Conservation (phyloP, 108 stramenopile species). For the Aurantiochytrium sp. region DNA sequence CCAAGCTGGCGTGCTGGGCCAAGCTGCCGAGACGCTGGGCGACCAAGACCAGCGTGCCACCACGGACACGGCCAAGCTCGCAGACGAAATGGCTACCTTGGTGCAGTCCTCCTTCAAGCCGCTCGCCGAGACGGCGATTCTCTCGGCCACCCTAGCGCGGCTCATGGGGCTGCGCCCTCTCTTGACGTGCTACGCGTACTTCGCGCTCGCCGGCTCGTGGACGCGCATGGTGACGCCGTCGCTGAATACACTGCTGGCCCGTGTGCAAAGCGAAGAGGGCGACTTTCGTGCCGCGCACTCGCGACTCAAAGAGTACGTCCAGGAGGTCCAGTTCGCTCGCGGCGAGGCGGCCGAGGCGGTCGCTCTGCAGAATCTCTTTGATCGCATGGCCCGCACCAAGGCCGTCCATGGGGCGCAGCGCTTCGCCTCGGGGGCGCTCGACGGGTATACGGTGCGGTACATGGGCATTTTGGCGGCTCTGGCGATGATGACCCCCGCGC, state of each 20-base stretch:
- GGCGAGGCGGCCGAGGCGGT: neutral
- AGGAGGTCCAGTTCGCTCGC: neutral
- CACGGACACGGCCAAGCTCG: neutral
- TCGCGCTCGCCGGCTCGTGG: neutral
- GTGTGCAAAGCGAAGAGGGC: neutral
- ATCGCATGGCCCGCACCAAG: neutral
- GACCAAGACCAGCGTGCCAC: neutral
- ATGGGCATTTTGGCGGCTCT: neutral
- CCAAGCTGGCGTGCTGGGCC: neutral
- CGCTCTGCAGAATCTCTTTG: neutral
- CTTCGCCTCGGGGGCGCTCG: neutral
- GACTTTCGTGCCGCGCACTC: neutral
- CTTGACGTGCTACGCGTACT: neutral
- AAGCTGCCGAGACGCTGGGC: neutral
- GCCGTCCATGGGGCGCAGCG: neutral
- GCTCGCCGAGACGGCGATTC: neutral
- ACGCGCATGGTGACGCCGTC: neutral
- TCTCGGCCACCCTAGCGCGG: neutral
- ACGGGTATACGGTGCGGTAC: neutral
- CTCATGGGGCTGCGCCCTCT: neutral
- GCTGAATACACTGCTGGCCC: neutral
- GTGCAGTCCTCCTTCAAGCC: neutral
- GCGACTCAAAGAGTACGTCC: neutral
- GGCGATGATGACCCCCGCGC: constrained; percentile 5
- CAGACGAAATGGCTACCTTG: neutral